These are phyloP conservation scores for Ogataea haglerorum DNA, from an alignment of 805 yeast genomes.

Conservation along the genomic window DNA sequence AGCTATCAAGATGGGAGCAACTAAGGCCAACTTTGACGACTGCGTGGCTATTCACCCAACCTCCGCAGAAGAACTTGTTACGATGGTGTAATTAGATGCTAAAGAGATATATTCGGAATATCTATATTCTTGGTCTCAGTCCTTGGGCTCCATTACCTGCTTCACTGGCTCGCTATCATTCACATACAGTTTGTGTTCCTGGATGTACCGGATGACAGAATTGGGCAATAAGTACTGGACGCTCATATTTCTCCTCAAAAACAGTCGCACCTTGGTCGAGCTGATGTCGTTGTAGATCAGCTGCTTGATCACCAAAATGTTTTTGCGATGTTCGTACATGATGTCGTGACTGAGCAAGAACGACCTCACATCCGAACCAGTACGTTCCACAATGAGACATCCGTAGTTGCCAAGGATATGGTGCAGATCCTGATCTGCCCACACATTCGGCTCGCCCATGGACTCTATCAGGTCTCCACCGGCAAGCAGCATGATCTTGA, in stretches of 20 bases:
- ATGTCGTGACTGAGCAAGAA: constrained; percentile 91
- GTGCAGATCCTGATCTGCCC: constrained; percentile 95
- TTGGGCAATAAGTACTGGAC: constrained; percentile 94
- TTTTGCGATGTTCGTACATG: constrained; percentile 94
- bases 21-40: constrained; percentile 90
- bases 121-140: constrained; percentile 2
- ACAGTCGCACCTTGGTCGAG: constrained; percentile 90
- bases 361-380: constrained; percentile 93
- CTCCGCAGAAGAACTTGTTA: constrained; percentile 95
- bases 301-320: constrained; percentile 92
- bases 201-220: constrained; percentile 90
- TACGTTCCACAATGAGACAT: constrained; percentile 92
- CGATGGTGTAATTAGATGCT: constrained; percentile 45
- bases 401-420: constrained; percentile 96
- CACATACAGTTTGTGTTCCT: constrained; percentile 82
- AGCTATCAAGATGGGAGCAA: constrained; percentile 98
- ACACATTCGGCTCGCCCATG: constrained; percentile 99
- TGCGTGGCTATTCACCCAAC: constrained; percentile 99
- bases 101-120: not conserved
- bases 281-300: constrained; percentile 94
- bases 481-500: constrained; percentile 91
- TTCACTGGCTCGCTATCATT: constrained; percentile 92
- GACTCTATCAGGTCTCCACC: constrained; percentile 97
- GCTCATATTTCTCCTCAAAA: constrained; percentile 92
- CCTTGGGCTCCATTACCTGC: constrained; percentile 55